Conservation (phyloP, 2,329 filamentous ascomycete species). For the Arthrobotrys sinensis region DNA sequence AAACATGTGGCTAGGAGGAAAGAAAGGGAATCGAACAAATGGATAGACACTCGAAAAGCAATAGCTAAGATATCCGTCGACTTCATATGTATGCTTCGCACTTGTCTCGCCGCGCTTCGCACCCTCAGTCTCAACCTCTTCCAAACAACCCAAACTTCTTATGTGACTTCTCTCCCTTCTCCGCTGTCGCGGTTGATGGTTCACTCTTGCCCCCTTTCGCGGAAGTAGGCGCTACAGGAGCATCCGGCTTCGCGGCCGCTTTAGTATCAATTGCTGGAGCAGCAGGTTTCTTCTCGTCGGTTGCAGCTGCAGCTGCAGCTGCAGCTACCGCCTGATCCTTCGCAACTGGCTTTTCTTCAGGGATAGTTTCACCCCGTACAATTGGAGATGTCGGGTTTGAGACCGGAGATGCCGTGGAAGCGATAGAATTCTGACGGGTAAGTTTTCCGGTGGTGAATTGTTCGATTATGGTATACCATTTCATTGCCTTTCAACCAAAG, state of each 20-base stretch:
- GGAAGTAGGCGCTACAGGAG: slow-evolving; percentile 26
- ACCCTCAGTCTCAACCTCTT: slow-evolving; percentile 9
- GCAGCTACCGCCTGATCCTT: slow-evolving; percentile 34
- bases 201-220: slow-evolving; percentile 36
- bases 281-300: slow-evolving; percentile 45
- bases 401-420: slow-evolving; percentile 14
- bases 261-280: slow-evolving; percentile 53
- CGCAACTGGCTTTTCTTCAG: slow-evolving; percentile 48
- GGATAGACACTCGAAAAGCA: neutral
- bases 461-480: slow-evolving; percentile 62
- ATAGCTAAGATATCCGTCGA: neutral
- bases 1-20: neutral
- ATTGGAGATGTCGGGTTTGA: slow-evolving; percentile 31
- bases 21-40: neutral
- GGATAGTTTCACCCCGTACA: slow-evolving; percentile 26
- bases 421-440: slow-evolving; percentile 54
- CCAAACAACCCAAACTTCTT: slow-evolving; percentile 59
- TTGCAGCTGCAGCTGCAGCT: slow-evolving; percentile 28
- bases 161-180: slow-evolving; percentile 43
- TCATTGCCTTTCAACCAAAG: slow-evolving; percentile 52
- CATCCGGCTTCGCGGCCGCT: slow-evolving; percentile 23
- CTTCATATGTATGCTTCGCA: neutral
- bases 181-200: slow-evolving; percentile 32
- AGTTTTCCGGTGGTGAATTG: slow-evolving; percentile 61
- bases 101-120: too few species aligned